Percentiles rank a stretch among this genome's conserved stretches.
Conservation (phyloP, 208 protist genomes). For the Trypanosoma melophagium region DNA sequence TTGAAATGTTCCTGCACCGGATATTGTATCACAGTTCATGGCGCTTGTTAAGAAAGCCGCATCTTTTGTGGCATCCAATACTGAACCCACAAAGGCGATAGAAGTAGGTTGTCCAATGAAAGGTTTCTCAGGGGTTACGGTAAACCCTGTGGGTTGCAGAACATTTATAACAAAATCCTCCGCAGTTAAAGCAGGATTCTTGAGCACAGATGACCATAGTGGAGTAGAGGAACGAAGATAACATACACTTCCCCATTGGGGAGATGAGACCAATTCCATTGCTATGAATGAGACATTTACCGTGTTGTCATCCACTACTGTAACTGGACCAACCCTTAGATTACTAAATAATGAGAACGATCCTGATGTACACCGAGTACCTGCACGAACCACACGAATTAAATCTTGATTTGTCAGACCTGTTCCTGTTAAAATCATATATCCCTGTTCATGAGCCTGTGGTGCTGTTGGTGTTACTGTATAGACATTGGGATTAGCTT, state of each 20-base stretch:
- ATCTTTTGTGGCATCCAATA: slow-evolving; percentile 54
- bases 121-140: slow-evolving; percentile 36
- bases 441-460: slow-evolving; percentile 68
- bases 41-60: slow-evolving; percentile 59
- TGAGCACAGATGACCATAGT: slow-evolving; percentile 66
- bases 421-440: slow-evolving; percentile 57
- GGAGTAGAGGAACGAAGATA: slow-evolving; percentile 46
- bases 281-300: slow-evolving; percentile 64
- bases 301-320: slow-evolving; percentile 17
- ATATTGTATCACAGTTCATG: not conserved
- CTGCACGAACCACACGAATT: slow-evolving; percentile 58
- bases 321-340: slow-evolving; percentile 46
- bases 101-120: slow-evolving; percentile 49
- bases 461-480: slow-evolving; percentile 49
- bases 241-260: slow-evolving; percentile 69
- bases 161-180: slow-evolving; percentile 78
- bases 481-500: slow-evolving; percentile 65
- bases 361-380: slow-evolving; percentile 48
- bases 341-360: slow-evolving; percentile 60
- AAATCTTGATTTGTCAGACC: slow-evolving; percentile 45
- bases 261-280: slow-evolving; percentile 45
- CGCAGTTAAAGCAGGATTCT: slow-evolving; percentile 15
- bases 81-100: slow-evolving; percentile 62
- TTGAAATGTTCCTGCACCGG: slow-evolving; percentile 19
- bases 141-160: slow-evolving; percentile 79